Percentiles rank a stretch among this genome's conserved stretches.
These are phyloP conservation scores for Volvox carteri DNA, from an alignment of 163 green algal species.

Conservation along the genomic window DNA sequence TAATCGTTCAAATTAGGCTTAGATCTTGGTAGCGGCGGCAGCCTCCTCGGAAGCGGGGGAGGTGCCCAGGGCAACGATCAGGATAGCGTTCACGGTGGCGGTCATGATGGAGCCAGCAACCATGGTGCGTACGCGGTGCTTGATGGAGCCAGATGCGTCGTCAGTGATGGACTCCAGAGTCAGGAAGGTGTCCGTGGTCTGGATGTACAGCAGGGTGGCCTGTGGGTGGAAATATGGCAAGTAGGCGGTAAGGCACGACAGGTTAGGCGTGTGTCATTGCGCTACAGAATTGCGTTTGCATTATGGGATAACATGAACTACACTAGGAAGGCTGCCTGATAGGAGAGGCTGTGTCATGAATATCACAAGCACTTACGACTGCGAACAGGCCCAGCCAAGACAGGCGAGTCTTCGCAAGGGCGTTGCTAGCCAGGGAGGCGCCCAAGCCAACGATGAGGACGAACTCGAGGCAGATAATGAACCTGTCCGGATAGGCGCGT, in stretches of 20 bases:
- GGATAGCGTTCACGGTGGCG: slow-evolving; percentile 31
- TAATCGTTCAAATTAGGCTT: neutral
- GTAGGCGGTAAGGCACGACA: no score
- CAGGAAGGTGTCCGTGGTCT: slow-evolving; percentile 55
- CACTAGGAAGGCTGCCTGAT: no score
- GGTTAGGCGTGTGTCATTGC: no score
- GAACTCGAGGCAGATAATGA: slow-evolving; percentile 48
- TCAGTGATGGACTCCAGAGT: slow-evolving; percentile 8
- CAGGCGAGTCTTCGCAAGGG: slow-evolving; percentile 25
- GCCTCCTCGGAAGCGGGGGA: neutral
- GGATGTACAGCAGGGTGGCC: slow-evolving; percentile 56
- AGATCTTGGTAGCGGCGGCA: neutral
- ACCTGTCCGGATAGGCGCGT: slow-evolving; percentile 4
- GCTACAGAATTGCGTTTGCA: no score
- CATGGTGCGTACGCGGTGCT: slow-evolving; percentile 51
- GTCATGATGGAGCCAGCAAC: slow-evolving; percentile 57
- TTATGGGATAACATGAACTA: no score
- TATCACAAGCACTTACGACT: slow-evolving; percentile 34
- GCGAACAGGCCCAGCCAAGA: slow-evolving; percentile 44
- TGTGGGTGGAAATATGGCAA: neutral
- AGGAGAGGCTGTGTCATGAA: no score
- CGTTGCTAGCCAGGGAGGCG: neutral
- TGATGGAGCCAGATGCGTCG: neutral
- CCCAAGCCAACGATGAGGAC: slow-evolving; percentile 41
- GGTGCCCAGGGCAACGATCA: slow-evolving; percentile 45